These are phyloP conservation scores for Ophiostoma piceae DNA, from an alignment of 2,329 filamentous ascomycete species.

Conservation along the genomic window DNA sequence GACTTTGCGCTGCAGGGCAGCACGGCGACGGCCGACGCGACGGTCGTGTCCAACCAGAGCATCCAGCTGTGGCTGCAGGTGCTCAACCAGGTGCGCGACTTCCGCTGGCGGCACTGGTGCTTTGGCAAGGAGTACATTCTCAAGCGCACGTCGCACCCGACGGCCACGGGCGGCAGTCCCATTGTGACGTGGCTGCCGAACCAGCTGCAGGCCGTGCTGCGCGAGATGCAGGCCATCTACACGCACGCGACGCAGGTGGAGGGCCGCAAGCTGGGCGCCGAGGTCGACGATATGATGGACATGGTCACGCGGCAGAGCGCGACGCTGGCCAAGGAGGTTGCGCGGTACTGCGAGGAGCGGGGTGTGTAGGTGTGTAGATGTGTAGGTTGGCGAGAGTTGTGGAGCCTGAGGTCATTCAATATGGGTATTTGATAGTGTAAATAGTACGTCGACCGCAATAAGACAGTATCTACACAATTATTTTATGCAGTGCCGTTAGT, in stretches of 20 bases:
- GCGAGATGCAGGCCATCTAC: slow-evolving; percentile 60
- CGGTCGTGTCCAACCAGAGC: slow-evolving; percentile 42
- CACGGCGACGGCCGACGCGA: slow-evolving; percentile 27
- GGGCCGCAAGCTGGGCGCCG: slow-evolving; percentile 40
- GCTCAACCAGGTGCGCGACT: slow-evolving; percentile 72
- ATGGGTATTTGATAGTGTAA: no score
- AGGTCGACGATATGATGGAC: slow-evolving; percentile 60
- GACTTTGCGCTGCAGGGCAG: slow-evolving; percentile 48
- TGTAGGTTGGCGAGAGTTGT: not conserved
- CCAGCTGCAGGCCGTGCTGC: slow-evolving; percentile 68
- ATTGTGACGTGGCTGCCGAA: slow-evolving; percentile 83
- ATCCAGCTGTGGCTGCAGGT: slow-evolving; percentile 58
- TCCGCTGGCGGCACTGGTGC: slow-evolving; percentile 80
- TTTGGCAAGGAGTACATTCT: slow-evolving; percentile 81
- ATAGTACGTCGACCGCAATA: no score
- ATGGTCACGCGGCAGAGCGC: slow-evolving; percentile 57
- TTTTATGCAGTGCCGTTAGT: not conserved
- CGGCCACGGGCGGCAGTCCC: slow-evolving; percentile 72
- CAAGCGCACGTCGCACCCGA: slow-evolving; percentile 69
- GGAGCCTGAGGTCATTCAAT: not conserved
- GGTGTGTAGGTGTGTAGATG: slow-evolving; percentile 34
- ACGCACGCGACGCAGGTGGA: not conserved
- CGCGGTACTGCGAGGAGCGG: slow-evolving; percentile 65
- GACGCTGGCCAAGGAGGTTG: slow-evolving; percentile 66
- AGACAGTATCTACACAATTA: not conserved